These are phyloP conservation scores for Linaria vulgaris DNA, from an alignment of 257 asterid species.

Conservation along the genomic window DNA sequence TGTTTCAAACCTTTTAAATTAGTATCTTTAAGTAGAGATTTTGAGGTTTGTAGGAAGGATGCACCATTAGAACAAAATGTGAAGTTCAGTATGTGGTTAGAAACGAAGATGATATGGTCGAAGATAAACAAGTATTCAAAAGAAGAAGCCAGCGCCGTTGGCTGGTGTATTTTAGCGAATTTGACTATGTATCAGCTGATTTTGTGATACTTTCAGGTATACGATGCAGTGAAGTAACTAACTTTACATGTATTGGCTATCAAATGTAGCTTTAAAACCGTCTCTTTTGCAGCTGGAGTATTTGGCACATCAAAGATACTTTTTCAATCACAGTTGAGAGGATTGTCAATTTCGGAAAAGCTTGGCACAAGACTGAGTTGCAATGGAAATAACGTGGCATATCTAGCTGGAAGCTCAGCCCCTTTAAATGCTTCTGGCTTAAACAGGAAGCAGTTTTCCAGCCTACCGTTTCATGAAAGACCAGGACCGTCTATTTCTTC, in stretches of 20 bases:
- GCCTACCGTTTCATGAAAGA: slow-evolving; percentile 41
- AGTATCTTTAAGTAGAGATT: background rate
- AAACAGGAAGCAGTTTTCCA: slow-evolving; percentile 31
- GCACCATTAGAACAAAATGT: slow-evolving; percentile 47
- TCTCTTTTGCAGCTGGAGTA: slow-evolving; percentile 50
- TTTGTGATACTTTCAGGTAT: slow-evolving; percentile 57
- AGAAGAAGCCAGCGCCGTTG: slow-evolving; percentile 33
- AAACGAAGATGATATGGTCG: slow-evolving; percentile 22
- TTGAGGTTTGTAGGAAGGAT: slow-evolving; percentile 46
- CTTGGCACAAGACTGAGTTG: slow-evolving; percentile 56
- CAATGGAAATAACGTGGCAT: slow-evolving; percentile 58
- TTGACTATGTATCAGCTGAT: slow-evolving; percentile 41
- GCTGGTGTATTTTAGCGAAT: slow-evolving; percentile 49
- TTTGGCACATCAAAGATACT: slow-evolving; percentile 56
- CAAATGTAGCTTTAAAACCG: background rate
- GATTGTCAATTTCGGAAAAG: slow-evolving; percentile 41
- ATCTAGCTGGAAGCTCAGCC: slow-evolving; percentile 44
- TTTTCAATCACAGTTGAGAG: slow-evolving; percentile 51
- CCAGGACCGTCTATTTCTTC: slow-evolving; percentile 67
- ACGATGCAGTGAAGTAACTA: no score
- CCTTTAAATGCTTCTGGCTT: slow-evolving; percentile 48
- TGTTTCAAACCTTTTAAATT: background rate
- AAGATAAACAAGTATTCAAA: slow-evolving; percentile 8
- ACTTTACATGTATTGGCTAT: background rate
- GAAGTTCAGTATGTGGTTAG: slow-evolving; percentile 49